Evolutionary conservation across 495 filamentous ascomycete genomes (phyloP).

Genomic region (Penicillium fimorum): DNA sequence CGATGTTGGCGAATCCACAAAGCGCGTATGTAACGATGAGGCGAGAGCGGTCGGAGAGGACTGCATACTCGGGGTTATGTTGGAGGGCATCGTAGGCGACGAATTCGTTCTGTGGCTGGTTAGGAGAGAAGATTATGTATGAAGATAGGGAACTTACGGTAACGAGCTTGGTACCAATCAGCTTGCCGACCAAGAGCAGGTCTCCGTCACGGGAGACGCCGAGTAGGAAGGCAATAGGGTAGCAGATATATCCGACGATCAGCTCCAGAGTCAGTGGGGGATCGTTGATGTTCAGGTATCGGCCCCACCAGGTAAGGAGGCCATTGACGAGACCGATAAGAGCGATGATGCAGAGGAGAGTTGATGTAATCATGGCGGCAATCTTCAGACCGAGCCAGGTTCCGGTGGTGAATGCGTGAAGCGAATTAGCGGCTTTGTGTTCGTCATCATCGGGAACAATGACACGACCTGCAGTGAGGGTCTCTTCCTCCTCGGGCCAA

Average conservation of each 20-base stretch:
- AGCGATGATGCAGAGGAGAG: slow-evolving; percentile 81
- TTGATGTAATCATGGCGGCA: slow-evolving; percentile 77
- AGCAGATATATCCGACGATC: slow-evolving; percentile 80
- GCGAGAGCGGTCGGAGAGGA: slow-evolving; percentile 64
- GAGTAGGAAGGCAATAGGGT: slow-evolving; percentile 79
- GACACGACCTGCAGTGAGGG: slow-evolving; percentile 73
- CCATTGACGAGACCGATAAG: slow-evolving; percentile 73
- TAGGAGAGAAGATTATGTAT: not conserved
- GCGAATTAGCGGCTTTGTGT: slow-evolving; percentile 66
- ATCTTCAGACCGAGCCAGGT: slow-evolving; percentile 89
- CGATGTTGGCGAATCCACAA: slow-evolving; percentile 79
- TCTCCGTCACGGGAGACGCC: slow-evolving; percentile 74
- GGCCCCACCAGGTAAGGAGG: slow-evolving; percentile 85
- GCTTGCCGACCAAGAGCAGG: slow-evolving; percentile 67
- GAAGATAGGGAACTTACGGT: slow-evolving; percentile 42
- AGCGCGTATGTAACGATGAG: slow-evolving; percentile 71
- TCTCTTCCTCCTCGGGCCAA: slow-evolving; percentile 83
- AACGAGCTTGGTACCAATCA: slow-evolving; percentile 84
- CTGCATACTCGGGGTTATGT: slow-evolving; percentile 42
- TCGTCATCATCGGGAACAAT: slow-evolving; percentile 72
- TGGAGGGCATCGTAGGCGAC: slow-evolving; percentile 57
- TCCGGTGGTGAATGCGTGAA: slow-evolving; percentile 85
- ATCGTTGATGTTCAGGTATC: slow-evolving; percentile 71
- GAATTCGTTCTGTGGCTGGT: slow-evolving; percentile 56
- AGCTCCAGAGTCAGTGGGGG: slow-evolving; percentile 70